A percentile compares a stretch with the other conserved stretches of the same genome.
phyloP scores from a whole-genome alignment of 345 rosid genomes.

The Zanthoxylum bungeanum region DNA sequence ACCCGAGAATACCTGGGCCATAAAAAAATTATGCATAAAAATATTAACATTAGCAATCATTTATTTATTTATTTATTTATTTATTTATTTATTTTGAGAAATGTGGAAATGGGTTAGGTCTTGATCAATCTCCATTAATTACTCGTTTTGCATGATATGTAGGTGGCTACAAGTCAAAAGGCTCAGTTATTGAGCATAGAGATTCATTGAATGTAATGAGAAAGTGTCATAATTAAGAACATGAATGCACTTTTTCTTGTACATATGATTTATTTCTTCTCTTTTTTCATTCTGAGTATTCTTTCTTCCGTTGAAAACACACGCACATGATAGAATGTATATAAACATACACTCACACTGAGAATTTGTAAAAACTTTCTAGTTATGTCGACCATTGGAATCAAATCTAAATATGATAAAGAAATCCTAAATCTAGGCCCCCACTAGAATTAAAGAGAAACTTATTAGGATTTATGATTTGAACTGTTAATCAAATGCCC shows the following conservation, averaged over 20 bases:
- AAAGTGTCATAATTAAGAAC: neutral
- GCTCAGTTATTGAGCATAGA: neutral
- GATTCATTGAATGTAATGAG: slow-evolving; percentile 22
- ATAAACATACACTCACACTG: too few species aligned
- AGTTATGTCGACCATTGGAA: neutral
- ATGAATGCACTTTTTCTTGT: neutral
- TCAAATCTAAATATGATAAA: neutral
- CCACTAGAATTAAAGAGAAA: neutral
- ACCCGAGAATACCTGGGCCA: too few species aligned
- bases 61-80: too few species aligned
- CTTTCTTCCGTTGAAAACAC: too few species aligned
- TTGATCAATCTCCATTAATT: neutral
- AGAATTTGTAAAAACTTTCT: too few species aligned
- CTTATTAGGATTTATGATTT: neutral
- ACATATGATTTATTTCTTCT: neutral
- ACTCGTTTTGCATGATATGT: neutral
- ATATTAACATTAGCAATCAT: too few species aligned
- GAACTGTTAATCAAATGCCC: neutral
- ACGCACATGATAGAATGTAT: too few species aligned
- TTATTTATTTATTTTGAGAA: too few species aligned
- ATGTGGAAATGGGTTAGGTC: neutral
- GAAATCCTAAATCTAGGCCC: neutral
- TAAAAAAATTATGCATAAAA: too few species aligned
- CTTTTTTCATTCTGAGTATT: neutral
- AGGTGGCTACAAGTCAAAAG: neutral